phyloP scores from a whole-genome alignment of 208 protist species.

The Crithidia fasciculata region DNA sequence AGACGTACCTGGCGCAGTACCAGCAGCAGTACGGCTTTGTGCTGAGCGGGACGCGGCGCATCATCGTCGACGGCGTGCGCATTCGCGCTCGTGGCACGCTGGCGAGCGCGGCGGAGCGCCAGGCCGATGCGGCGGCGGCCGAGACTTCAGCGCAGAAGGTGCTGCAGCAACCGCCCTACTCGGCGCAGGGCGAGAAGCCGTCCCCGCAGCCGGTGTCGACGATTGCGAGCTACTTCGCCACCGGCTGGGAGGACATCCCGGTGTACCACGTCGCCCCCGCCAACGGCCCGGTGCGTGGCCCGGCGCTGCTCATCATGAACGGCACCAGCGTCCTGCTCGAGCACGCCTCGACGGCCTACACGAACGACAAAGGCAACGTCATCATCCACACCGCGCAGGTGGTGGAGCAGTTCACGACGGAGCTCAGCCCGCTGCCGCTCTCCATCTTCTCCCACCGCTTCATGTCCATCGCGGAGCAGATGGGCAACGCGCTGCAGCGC shows the following conservation, averaged over 20 bases:
- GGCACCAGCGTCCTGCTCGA: constrained; percentile 94
- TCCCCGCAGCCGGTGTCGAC: constrained; percentile 28
- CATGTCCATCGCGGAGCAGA: constrained; percentile 98
- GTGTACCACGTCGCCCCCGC: constrained; percentile 60
- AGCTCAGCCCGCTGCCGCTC: constrained; percentile 83
- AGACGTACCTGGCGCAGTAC: constrained; percentile 82
- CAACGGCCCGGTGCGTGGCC: constrained; percentile 74
- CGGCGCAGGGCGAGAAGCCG: constrained; percentile 20
- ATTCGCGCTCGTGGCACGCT: constrained; percentile 71
- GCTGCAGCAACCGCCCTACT: constrained; percentile 43
- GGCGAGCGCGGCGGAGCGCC: constrained; percentile 26
- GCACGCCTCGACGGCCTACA: constrained; percentile 67
- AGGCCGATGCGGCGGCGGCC: constrained; percentile 18
- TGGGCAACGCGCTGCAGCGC: constrained; percentile 95
- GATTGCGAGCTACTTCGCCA: constrained; percentile 44
- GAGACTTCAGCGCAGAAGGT: constrained; percentile 15
- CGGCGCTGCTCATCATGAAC: constrained; percentile 91
- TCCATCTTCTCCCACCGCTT: constrained; percentile 96
- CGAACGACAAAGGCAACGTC: constrained; percentile 84
- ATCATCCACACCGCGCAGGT: constrained; percentile 63
- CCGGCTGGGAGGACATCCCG: constrained; percentile 61
- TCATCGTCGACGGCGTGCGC: constrained; percentile 94
- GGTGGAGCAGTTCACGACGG: constrained; percentile 50
- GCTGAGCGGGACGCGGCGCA: constrained; percentile 58
- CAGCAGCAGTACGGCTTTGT: constrained; percentile 93